phyloP scores from a whole-genome alignment of 2,329 filamentous ascomycete genomes.

The Pyricularia pennisetigena region DNA sequence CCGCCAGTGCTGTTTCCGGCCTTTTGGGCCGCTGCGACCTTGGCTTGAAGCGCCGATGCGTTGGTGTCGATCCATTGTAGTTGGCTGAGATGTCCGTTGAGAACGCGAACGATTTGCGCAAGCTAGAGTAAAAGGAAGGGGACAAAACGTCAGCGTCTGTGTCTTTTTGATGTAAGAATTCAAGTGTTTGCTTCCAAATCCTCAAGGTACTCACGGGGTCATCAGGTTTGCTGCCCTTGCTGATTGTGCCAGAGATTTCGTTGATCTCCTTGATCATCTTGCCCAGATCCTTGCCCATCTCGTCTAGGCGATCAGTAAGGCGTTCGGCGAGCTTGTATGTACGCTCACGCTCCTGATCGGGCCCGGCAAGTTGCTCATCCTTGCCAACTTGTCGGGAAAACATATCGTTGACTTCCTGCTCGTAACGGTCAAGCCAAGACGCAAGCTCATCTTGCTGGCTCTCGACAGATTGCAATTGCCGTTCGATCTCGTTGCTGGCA shows the following conservation, averaged over 20 bases:
- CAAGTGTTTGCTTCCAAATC: too few relatives aligned
- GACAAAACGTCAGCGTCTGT: neutral
- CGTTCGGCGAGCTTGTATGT: constrained; percentile 96
- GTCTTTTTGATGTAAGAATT: neutral
- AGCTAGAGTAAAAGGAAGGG: constrained; percentile 42
- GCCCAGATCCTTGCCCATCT: constrained; percentile 84
- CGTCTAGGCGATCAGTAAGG: constrained; percentile 79
- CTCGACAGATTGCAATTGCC: constrained; percentile 81
- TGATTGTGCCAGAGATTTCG: constrained; percentile 76
- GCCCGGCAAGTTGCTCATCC: constrained; percentile 68
- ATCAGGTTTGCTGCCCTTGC: constrained; percentile 80
- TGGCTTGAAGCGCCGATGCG: constrained; percentile 68
- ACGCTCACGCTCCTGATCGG: constrained; percentile 89
- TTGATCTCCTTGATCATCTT: constrained; percentile 99
- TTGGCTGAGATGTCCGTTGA: constrained; percentile 87
- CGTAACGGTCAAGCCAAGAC: constrained; percentile 81
- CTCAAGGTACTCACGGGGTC: constrained; percentile 59
- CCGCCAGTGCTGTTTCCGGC: constrained; percentile 53
- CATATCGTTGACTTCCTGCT: constrained; percentile 83
- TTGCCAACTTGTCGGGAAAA: constrained; percentile 70
- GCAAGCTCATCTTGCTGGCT: constrained; percentile 87
- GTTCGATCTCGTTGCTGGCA: constrained; percentile 87
- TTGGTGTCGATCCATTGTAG: constrained; percentile 90
- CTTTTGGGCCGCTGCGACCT: constrained; percentile 76
- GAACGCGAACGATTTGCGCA: constrained; percentile 88